Percentiles rank a stretch among this genome's conserved stretches.
phyloP scores from a whole-genome alignment of 257 asterid species.

The Nicotiana obtusifolia region DNA sequence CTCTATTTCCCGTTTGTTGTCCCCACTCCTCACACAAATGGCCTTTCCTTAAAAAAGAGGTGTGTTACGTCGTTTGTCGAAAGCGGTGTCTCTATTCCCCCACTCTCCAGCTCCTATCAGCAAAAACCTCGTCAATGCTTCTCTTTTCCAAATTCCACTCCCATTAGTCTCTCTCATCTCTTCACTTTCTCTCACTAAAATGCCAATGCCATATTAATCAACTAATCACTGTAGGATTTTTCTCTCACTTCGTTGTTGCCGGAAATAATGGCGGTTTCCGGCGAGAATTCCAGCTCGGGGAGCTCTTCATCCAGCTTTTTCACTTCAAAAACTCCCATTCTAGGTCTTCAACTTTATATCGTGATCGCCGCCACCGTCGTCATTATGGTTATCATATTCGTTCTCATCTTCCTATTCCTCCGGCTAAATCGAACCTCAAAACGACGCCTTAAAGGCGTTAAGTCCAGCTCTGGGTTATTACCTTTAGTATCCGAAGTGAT shows the following conservation, averaged over 20 bases:
- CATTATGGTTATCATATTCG: constrained; percentile 37
- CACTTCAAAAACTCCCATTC: constrained; percentile 53
- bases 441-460: constrained; percentile 36
- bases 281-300: constrained; percentile 23
- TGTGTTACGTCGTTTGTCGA: neutral
- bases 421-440: constrained; percentile 37
- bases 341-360: constrained; percentile 63
- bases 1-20: neutral
- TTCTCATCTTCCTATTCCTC: constrained; percentile 37
- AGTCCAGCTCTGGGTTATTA: constrained; percentile 41
- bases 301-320: constrained; percentile 27
- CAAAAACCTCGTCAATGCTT: neutral
- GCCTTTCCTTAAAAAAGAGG: neutral
- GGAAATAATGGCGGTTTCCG: constrained; percentile 44
- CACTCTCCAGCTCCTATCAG: neutral
- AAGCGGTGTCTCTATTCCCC: too few relatives aligned
- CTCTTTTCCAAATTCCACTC: neutral
- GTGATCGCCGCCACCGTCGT: constrained; percentile 44
- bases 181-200: neutral
- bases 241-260: neutral
- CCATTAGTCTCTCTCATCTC: neutral
- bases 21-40: neutral
- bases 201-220: neutral
- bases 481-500: constrained; percentile 51
- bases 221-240: neutral